Percentiles rank a stretch among this genome's conserved stretches.
phyloP scores from a whole-genome alignment of 352 stramenopile species.

The Pythium scleroteichum region DNA sequence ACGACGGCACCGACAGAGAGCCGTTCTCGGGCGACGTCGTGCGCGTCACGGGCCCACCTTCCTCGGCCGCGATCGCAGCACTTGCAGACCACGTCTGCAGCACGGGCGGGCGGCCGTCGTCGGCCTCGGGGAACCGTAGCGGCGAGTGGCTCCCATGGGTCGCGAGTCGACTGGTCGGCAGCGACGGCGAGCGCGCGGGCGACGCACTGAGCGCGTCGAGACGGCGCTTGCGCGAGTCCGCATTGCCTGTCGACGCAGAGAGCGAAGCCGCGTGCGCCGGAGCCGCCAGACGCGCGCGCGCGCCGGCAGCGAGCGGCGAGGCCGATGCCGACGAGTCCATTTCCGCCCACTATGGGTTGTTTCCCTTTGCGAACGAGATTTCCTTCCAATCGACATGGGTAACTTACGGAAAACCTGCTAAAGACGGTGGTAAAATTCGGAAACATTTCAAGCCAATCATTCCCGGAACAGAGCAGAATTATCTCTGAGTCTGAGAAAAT shows the following conservation, averaged over 20 bases:
- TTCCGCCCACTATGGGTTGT: background rate
- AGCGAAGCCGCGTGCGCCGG: background rate
- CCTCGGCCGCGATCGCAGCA: background rate
- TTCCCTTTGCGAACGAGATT: background rate
- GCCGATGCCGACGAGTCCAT: background rate
- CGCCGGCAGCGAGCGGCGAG: background rate
- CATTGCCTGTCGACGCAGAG: background rate
- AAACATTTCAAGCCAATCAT: too few species aligned
- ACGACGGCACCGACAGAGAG: background rate
- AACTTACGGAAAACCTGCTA: too few species aligned
- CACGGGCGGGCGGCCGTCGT: constrained; percentile 6
- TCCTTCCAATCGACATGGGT: too few species aligned
- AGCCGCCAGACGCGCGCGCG: background rate
- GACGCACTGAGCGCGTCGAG: constrained; percentile 17
- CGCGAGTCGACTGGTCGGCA: background rate
- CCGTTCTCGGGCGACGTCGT: constrained; percentile 14
- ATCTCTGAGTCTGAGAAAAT: too few species aligned
- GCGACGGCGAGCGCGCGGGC: constrained; percentile 3
- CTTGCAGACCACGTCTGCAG: constrained; percentile 23
- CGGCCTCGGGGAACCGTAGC: background rate
- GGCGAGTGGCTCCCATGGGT: background rate
- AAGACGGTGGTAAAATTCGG: too few species aligned
- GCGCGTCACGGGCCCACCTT: constrained; percentile 15
- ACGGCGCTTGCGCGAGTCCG: constrained; percentile 22
- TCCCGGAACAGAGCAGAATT: too few species aligned